Conservation (phyloP, 352 stramenopile genomes). For the Pythium folliculosum region DNA sequence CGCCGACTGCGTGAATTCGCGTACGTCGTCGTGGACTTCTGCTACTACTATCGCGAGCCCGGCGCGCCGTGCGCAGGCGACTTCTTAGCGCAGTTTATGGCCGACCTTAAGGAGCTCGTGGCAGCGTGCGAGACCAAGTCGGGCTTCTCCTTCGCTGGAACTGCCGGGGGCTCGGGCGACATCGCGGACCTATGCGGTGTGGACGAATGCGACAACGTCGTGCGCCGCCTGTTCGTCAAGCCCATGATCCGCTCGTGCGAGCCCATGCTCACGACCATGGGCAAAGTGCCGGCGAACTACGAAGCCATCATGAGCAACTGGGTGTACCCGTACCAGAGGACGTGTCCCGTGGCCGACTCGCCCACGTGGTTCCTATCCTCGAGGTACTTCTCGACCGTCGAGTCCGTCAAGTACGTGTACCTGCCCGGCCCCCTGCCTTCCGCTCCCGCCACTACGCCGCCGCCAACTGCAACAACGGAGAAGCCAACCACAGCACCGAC, state of each 20-base stretch:
- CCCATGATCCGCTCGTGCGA: neutral
- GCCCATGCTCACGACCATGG: neutral
- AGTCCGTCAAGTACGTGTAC: neutral
- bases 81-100: neutral
- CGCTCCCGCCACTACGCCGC: neutral
- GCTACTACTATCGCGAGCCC: constrained; percentile 9
- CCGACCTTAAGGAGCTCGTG: neutral
- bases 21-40: constrained; percentile 7
- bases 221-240: neutral
- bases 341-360: neutral
- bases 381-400: no score
- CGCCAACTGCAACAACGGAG: no score
- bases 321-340: neutral
- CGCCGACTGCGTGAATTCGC: neutral
- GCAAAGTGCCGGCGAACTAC: neutral
- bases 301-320: neutral
- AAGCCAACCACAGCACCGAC: no score
- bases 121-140: constrained; percentile 10
- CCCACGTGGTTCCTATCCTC: neutral
- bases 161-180: neutral
- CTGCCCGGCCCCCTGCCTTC: neutral
- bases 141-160: constrained; percentile 8
- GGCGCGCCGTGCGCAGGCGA: constrained; percentile 1
- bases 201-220: neutral
- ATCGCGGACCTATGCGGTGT: neutral